phyloP scores from a whole-genome alignment of 257 asterid species.

The Salvia rosmarinus region DNA sequence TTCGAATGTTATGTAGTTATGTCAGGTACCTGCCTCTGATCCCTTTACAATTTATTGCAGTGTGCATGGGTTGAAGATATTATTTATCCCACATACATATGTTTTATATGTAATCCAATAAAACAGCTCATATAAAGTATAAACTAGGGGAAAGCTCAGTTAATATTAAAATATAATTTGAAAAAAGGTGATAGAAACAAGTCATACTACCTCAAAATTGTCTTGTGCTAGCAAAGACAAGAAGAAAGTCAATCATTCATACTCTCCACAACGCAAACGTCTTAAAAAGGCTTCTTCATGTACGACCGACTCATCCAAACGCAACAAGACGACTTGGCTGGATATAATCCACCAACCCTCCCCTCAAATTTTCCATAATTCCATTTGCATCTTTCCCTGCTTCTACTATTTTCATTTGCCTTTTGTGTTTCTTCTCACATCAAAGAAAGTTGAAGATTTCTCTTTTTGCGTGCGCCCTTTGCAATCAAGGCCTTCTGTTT shows the following conservation, averaged over 20 bases:
- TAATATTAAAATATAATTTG: neutral
- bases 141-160: neutral
- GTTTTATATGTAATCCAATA: neutral
- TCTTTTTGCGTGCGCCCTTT: neutral
- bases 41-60: neutral
- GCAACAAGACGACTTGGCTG: slow-evolving; percentile 7
- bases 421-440: slow-evolving; percentile 8
- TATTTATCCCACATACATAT: neutral
- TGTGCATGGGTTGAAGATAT: neutral
- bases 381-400: slow-evolving; percentile 15
- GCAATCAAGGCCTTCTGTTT: slow-evolving; percentile 17
- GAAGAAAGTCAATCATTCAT: slow-evolving; percentile 48
- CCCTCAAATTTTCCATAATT: neutral
- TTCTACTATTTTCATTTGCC: neutral
- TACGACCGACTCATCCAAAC: slow-evolving; percentile 14
- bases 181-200: neutral
- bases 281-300: slow-evolving; percentile 31
- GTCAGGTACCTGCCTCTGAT: neutral
- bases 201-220: neutral
- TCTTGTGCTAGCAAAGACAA: slow-evolving; percentile 26
- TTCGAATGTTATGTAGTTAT: no score
- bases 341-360: slow-evolving; percentile 18
- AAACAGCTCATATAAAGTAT: neutral
- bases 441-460: neutral
- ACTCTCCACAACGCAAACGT: slow-evolving; percentile 31